Evolutionary conservation across 169 alveolate genomes (phyloP), one percentile per base, ranked within the genome.

Genomic region (Miamiensis avidus): DNA sequence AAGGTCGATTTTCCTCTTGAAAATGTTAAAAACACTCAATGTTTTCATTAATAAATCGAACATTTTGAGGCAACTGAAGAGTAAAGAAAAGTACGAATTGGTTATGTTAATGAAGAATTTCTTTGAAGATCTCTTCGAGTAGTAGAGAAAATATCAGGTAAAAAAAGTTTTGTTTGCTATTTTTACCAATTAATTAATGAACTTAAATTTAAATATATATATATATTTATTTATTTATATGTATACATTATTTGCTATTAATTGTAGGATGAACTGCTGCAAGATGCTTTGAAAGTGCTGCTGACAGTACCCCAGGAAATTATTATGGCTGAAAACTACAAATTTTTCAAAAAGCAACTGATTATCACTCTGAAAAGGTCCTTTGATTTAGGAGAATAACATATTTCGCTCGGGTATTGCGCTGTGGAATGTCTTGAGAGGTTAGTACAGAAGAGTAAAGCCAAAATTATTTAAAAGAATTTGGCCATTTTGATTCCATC

Each of bases 211-310:
- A 76, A 89, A 79, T 87, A 49, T 11, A 49, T 11, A 49, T 49
- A 49, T 49, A 49, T 11, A 49, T 49, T 49, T 49, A 49, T 77
- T 65, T 81, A 82, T 76, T 65, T 87, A 83, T 65, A 86, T 86
- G 85, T 82, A 89, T 75, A n/a, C n/a, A n/a, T n/a, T n/a, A n/a
- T 49, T 90, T 30, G 90, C 84, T 81, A 78, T 49, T 11, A 86
- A 64, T 90, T 85, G 49, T 89, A 90, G 84, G 94, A 90, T 87
- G 94, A 90, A 79, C 76, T 90, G 76, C 76, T 90, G 69, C 83
- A 83, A 79, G 89, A 90, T 76, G 85, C 89, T 27, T 83, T 90
- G 27, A 90, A 90, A 82, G 75, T 88, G 76, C 65, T 86, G 75
- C 81, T 90, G 34, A 90, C 91, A 86, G 87, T 90, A 30, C 94